Evolutionary conservation across 208 protist genomes (phyloP), one percentile per base, ranked within the genome.

Genomic region (Novymonas esmeraldas): DNA sequence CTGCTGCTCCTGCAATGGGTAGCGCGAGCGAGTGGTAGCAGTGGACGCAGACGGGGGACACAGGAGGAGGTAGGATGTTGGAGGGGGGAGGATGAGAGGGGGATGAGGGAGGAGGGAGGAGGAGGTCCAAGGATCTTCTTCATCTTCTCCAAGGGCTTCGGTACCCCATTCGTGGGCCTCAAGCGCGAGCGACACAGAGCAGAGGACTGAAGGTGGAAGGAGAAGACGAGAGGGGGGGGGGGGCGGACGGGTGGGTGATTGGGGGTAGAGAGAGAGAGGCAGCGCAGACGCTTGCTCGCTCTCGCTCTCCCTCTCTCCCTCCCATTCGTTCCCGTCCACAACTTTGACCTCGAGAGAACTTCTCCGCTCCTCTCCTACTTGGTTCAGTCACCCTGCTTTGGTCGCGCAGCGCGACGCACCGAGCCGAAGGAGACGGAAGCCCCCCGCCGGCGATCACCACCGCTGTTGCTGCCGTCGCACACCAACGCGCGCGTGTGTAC

Each of bases 161-260:
- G 56, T 61, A 22, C 56, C n/a, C 42, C 33, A 49, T 46, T 46
- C 39, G 56, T 61, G 56, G 56, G 26, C 56, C 56, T 61, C 56
- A 61, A 61, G 56, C 56, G 26, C n/a, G 13, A 61, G 39, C 13
- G 24, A 34, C 5, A 26, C 48, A 24, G 13, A 52, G 13, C 20
- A 52, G 14, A 52, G 6, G 9, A 3, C 18, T 28, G 0, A 11
- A 42, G 13, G 31, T 46, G 22, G 10, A 46, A 18, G 38, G 34
- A 18, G 7, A 31, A 20, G 48, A 52, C 20, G 7, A 10, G 22
- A 20, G 10, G 48, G 48, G 7, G 24, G 24, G 28, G 24, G 28
- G 10, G 24, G 48, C 16, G 24, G 7, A 10, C 22, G n/a, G 13
- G 48, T 22, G 22, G 16, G 18, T 0, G 16, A 48, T 26, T 20